These are phyloP conservation scores for Trapa incisa DNA, from an alignment of 345 rosid species.

Conservation along the genomic window DNA sequence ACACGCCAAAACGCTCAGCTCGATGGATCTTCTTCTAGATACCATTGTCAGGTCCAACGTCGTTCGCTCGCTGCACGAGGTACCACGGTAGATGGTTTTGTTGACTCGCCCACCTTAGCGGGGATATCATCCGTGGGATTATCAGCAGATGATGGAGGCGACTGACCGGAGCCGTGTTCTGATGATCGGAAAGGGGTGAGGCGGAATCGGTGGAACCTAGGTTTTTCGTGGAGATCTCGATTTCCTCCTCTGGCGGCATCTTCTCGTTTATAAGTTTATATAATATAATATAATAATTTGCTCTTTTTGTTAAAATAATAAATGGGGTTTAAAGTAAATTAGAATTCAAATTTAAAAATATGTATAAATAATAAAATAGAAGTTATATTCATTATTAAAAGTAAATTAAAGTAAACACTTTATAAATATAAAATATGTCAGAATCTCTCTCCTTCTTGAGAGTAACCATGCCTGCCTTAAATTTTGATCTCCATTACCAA, in stretches of 20 bases:
- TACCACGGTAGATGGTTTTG: conserved; percentile 16
- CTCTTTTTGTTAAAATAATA: no score
- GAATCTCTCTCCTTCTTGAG: no score
- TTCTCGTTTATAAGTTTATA: not conserved
- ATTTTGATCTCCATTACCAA: no score
- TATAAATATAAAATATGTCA: no score
- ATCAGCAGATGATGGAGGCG: conserved; percentile 10
- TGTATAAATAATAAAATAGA: no score
- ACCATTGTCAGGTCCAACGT: conserved; percentile 26
- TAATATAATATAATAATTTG: no score
- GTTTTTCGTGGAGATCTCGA: conserved; percentile 26
- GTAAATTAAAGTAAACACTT: no score
- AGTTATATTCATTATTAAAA: no score
- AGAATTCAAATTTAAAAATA: no score
- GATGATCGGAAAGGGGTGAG: conserved; percentile 25
- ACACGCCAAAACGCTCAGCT: conserved; percentile 85
- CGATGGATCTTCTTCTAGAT: conserved; percentile 75
- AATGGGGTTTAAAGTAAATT: no score
- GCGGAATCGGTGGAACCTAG: conserved; percentile 14
- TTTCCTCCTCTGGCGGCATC: conserved; percentile 12
- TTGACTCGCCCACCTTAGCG: conserved; percentile 21
- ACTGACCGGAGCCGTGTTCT: conserved; percentile 9
- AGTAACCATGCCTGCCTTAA: no score
- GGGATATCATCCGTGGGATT: conserved; percentile 8
- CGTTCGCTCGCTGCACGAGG: conserved; percentile 14